Percentiles rank a stretch among this genome's conserved stretches.
These are phyloP conservation scores for Cryptosporidium sp. DNA, from an alignment of 169 alveolate genomes.

Conservation along the genomic window DNA sequence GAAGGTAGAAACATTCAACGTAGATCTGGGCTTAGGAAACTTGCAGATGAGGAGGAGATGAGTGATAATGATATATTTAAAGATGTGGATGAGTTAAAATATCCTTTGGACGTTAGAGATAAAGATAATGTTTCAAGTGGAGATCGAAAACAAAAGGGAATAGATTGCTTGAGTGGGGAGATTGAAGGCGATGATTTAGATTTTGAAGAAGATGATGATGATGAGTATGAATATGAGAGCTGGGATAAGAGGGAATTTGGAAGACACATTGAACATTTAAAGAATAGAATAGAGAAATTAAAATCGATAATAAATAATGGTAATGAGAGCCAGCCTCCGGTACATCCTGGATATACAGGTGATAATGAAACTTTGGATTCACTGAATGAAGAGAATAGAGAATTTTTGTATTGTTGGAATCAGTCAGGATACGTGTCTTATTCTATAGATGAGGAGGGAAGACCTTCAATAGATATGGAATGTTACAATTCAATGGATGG, in stretches of 20 bases:
- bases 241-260: constrained; percentile 67
- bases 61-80: not conserved
- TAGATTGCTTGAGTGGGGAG: not conserved
- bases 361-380: constrained; percentile 23
- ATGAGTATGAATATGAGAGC: constrained; percentile 46
- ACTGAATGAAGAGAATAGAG: constrained; percentile 54
- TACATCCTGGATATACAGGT: constrained; percentile 62
- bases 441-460: constrained; percentile 47
- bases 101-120: not conserved
- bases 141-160: not conserved
- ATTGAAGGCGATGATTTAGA: not conserved
- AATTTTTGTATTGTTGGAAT: constrained; percentile 66
- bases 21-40: not conserved
- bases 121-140: not conserved
- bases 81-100: not conserved
- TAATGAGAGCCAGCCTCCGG: constrained; percentile 25
- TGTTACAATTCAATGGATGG: constrained; percentile 70
- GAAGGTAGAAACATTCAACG: not conserved
- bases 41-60: not conserved
- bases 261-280: constrained; percentile 34
- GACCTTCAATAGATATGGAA: constrained; percentile 52
- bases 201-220: constrained; percentile 15
- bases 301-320: constrained; percentile 5
- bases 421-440: constrained; percentile 53
- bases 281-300: constrained; percentile 35